A percentile compares a stretch with the other conserved stretches of the same genome.
Conservation (phyloP, 306 rosid species). For the Casuarina cunninghamiana region DNA sequence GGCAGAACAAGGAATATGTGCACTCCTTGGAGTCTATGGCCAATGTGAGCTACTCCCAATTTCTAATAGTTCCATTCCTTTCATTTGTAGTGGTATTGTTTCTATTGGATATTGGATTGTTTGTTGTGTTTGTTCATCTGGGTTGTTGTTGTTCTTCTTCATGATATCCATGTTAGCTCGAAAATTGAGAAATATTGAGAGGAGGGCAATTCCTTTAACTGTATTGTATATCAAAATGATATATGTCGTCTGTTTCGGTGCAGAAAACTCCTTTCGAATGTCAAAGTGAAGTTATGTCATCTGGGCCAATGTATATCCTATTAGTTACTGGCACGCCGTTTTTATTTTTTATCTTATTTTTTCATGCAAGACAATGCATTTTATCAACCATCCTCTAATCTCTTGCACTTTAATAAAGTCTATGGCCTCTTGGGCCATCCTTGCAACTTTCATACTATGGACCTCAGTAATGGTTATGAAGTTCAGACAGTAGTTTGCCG, state of each 20-base stretch:
- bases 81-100: conserved; percentile 5
- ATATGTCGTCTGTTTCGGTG: too few relatives aligned
- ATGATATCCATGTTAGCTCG: not conserved
- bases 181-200: not conserved
- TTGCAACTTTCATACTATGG: not conserved
- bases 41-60: conserved; percentile 57
- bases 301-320: not conserved
- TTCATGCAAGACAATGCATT: not conserved
- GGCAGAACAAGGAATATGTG: conserved; percentile 83
- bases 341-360: too few relatives aligned
- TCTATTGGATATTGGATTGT: not conserved
- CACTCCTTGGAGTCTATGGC: conserved; percentile 87
- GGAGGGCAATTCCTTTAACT: not conserved
- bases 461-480: not conserved
- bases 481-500: not conserved
- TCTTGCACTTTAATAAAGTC: not conserved
- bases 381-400: not conserved
- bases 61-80: conserved; percentile 1
- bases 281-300: not conserved
- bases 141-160: not conserved
- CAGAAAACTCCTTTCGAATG: not conserved
- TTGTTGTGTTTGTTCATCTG: conserved; percentile 6
- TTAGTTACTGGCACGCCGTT: not conserved
- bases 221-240: not conserved
- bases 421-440: not conserved